Evolutionary conservation across 2,329 filamentous ascomycete species (phyloP).

Genomic region (Nothophaeocryptopus gaeumannii): DNA sequence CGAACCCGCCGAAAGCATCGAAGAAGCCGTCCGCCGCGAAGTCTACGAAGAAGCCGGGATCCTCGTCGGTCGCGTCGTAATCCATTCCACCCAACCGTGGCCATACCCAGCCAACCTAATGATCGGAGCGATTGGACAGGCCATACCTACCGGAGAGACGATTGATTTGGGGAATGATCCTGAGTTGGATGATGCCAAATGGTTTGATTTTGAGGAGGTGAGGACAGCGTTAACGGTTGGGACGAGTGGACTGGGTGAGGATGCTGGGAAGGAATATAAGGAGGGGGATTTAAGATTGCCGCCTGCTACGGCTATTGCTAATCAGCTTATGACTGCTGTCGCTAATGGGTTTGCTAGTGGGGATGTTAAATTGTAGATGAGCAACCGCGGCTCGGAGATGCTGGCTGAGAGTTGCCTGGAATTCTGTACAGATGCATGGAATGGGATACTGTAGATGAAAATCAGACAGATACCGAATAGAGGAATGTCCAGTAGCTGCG

Average conservation of each 20-base stretch:
- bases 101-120: slow-evolving; percentile 55
- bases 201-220: slow-evolving; percentile 81
- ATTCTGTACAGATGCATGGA: no score
- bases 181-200: slow-evolving; percentile 84
- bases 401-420: no score
- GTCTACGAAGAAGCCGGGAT: slow-evolving; percentile 53
- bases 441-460: no score
- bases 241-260: slow-evolving; percentile 64
- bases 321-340: slow-evolving; percentile 79
- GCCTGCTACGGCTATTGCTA: slow-evolving; percentile 84
- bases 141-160: slow-evolving; percentile 69
- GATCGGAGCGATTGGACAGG: slow-evolving; percentile 76
- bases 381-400: no score
- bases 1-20: slow-evolving; percentile 51
- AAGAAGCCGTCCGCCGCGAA: slow-evolving; percentile 51
- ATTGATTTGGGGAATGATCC: slow-evolving; percentile 85
- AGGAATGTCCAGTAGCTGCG: no score
- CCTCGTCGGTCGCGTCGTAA: slow-evolving; percentile 49
- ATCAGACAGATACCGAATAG: no score
- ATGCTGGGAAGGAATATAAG: slow-evolving; percentile 64
- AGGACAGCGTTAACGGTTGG: slow-evolving; percentile 68
- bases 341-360: slow-evolving; percentile 67
- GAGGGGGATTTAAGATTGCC: slow-evolving; percentile 78
- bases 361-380: slow-evolving; percentile 42
- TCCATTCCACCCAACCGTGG: slow-evolving; percentile 53